These are phyloP conservation scores for Cymbopogon citratus DNA, from an alignment of 176 grass and related monocot genomes.

Conservation along the genomic window DNA sequence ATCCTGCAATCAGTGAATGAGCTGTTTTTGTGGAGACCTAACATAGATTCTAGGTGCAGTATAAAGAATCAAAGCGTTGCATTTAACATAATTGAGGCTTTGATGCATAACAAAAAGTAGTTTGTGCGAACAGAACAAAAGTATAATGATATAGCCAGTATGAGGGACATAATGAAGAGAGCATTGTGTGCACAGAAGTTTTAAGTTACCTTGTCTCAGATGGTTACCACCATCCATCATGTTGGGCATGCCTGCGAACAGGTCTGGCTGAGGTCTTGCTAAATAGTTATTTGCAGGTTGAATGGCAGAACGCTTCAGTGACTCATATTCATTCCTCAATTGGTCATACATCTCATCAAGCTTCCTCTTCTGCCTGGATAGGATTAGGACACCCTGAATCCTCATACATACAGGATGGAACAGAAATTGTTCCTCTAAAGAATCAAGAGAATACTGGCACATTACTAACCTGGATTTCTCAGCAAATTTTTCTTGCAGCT, in stretches of 20 bases:
- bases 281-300: constrained; percentile 70
- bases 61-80: neutral
- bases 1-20: constrained; percentile 82
- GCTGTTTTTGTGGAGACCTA: constrained; percentile 67
- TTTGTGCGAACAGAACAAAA: neutral
- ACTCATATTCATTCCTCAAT: constrained; percentile 74
- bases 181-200: neutral
- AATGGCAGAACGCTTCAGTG: constrained; percentile 56
- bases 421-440: neutral
- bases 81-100: neutral
- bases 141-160: neutral
- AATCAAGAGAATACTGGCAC: neutral
- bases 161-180: neutral
- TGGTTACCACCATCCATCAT: constrained; percentile 36
- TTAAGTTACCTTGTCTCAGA: constrained; percentile 56
- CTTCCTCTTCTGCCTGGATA: constrained; percentile 83
- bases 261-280: constrained; percentile 54
- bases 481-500: constrained; percentile 88
- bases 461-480: constrained; percentile 83
- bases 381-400: neutral
- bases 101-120: constrained; percentile 7
- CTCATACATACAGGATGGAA: constrained; percentile 5
- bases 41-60: constrained; percentile 23
- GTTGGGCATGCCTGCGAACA: constrained; percentile 57
- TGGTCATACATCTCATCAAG: constrained; percentile 94